A percentile compares a stretch with the other conserved stretches of the same genome.
phyloP scores from a whole-genome alignment of 345 rosid species.

The Heritiera fomes region DNA sequence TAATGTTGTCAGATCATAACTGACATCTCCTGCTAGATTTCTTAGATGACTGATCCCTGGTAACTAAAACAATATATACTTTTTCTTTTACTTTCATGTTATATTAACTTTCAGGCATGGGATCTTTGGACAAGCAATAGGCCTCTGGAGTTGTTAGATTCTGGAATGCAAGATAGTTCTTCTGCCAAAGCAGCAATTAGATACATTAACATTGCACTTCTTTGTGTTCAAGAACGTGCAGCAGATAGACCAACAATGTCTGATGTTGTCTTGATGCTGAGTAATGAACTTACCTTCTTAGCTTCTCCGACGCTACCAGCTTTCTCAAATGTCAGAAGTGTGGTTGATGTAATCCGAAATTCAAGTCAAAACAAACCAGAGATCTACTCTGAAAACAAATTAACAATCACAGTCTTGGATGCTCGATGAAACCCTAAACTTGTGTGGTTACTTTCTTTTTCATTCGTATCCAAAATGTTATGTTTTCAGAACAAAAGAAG shows the following conservation, averaged over 20 bases:
- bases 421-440: slow-evolving; percentile 1
- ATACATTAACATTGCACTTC: slow-evolving; percentile 14
- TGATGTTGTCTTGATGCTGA: slow-evolving; percentile 9
- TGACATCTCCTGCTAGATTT: no score
- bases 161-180: not conserved
- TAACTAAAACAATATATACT: not conserved
- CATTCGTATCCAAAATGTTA: no score
- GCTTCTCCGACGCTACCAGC: not conserved
- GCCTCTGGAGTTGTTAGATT: slow-evolving; percentile 10
- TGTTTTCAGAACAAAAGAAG: no score
- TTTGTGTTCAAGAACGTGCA: slow-evolving; percentile 6
- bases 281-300: not conserved
- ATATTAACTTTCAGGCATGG: slow-evolving; percentile 13
- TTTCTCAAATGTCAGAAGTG: slow-evolving; percentile 6
- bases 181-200: not conserved
- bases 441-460: not conserved
- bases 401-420: not conserved
- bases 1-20: not conserved
- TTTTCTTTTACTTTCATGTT: not conserved
- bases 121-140: slow-evolving; percentile 19
- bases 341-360: not conserved
- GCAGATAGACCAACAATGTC: slow-evolving; percentile 15
- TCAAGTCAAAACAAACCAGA: not conserved
- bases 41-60: not conserved
- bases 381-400: not conserved